Conservation (phyloP, 768 basidiomycete species). For the Trametes coccinea region DNA sequence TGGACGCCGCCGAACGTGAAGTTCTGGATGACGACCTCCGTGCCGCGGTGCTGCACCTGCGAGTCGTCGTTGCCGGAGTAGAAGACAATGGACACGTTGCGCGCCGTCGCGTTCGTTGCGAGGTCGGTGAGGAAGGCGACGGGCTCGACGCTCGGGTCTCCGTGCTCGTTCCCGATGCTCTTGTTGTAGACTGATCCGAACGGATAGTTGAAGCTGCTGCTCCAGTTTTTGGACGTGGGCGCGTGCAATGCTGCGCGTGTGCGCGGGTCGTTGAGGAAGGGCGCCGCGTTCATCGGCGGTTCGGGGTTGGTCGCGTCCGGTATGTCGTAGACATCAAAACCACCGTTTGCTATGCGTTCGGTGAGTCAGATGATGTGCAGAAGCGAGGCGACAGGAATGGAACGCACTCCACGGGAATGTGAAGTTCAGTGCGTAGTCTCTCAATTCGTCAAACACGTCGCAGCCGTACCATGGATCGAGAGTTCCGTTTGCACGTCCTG, state of each 20-base stretch:
- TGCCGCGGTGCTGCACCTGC: conserved; percentile 59
- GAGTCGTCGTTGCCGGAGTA: conserved; percentile 73
- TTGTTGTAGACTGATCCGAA: conserved; percentile 33
- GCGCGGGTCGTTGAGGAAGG: conserved; percentile 60
- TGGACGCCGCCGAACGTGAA: conserved; percentile 76
- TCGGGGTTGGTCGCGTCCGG: conserved; percentile 40
- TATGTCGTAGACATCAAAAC: conserved; percentile 23
- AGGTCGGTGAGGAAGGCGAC: conserved; percentile 64
- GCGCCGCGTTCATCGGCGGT: conserved; percentile 47
- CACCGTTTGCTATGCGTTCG: conserved; percentile 4
- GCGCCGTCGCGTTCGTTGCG: conserved; percentile 59
- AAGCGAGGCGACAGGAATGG: too few relatives aligned
- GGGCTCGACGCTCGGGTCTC: conserved; percentile 42
- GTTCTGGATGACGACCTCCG: conserved; percentile 54
- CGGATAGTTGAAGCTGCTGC: conserved; percentile 34
- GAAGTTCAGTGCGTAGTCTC: conserved; percentile 71
- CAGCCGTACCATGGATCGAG: conserved; percentile 44
- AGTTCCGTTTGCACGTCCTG: conserved; percentile 52
- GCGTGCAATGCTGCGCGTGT: conserved; percentile 66
- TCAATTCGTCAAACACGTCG: conserved; percentile 57
- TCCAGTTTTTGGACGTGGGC: conserved; percentile 57
- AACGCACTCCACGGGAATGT: conserved; percentile 55
- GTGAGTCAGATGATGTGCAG: neutral
- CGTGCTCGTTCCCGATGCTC: conserved; percentile 15
- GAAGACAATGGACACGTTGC: conserved; percentile 51